A percentile compares a stretch with the other conserved stretches of the same genome.
Evolutionary conservation across 2,329 filamentous ascomycete species (phyloP).

Genomic region (Pseudocercospora pini-densiflorae): DNA sequence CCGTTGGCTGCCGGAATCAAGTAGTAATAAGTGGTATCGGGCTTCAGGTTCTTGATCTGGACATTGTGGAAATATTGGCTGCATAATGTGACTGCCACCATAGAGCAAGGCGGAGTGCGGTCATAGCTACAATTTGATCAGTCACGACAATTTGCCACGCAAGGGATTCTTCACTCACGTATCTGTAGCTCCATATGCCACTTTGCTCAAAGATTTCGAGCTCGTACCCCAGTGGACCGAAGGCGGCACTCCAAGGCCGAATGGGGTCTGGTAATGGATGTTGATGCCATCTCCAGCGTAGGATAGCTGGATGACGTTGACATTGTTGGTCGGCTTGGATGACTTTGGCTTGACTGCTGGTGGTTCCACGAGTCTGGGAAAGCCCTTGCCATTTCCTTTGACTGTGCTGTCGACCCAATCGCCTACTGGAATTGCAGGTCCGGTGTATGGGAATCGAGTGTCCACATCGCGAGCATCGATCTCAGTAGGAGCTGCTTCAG

Average conservation of each 20-base stretch:
- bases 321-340: slow-evolving; percentile 54
- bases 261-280: slow-evolving; percentile 60
- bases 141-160: too few relatives aligned
- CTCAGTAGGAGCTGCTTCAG: slow-evolving; percentile 11
- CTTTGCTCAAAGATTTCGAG: slow-evolving; percentile 41
- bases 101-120: slow-evolving; percentile 56
- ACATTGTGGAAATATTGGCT: slow-evolving; percentile 59
- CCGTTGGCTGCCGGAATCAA: slow-evolving; percentile 55
- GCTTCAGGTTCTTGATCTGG: slow-evolving; percentile 46
- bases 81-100: slow-evolving; percentile 54
- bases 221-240: slow-evolving; percentile 50
- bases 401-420: slow-evolving; percentile 57
- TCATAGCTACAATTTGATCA: slow-evolving; percentile 46
- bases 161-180: slow-evolving; percentile 41
- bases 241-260: slow-evolving; percentile 54
- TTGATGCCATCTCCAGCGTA: slow-evolving; percentile 57
- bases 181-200: slow-evolving; percentile 45
- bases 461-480: slow-evolving; percentile 42
- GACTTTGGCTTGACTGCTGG: slow-evolving; percentile 54
- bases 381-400: slow-evolving; percentile 59
- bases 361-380: slow-evolving; percentile 54
- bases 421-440: slow-evolving; percentile 54
- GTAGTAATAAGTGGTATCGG: slow-evolving; percentile 58
- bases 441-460: slow-evolving; percentile 48
- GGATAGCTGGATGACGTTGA: slow-evolving; percentile 57